Percentiles rank a stretch among this genome's conserved stretches.
Conservation (phyloP, 129 eudicot species). For the Escallonia rubra region DNA sequence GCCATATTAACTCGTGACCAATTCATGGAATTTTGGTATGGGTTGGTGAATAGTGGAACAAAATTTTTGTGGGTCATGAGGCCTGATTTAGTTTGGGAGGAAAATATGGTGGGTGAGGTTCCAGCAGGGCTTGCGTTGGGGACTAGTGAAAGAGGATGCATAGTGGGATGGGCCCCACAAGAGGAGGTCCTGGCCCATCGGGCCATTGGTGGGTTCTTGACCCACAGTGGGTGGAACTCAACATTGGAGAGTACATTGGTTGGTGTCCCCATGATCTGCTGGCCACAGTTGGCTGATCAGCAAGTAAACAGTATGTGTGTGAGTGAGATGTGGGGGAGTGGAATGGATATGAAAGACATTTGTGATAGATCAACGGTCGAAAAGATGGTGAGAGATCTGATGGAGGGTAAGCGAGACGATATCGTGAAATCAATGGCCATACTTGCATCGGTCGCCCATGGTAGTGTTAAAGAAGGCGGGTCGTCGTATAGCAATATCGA, state of each 20-base stretch:
- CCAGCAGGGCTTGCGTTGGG: conserved; percentile 24
- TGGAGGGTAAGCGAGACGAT: conserved; percentile 34
- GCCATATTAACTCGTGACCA: conserved; percentile 27
- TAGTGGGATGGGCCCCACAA: conserved; percentile 57
- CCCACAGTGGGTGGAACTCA: conserved; percentile 60
- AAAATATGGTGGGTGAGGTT: conserved; percentile 1
- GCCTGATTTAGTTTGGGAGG: conserved; percentile 18
- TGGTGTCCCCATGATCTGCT: conserved; percentile 56
- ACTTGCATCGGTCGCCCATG: conserved; percentile 22
- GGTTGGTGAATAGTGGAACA: conserved; percentile 35
- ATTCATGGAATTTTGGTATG: conserved; percentile 50
- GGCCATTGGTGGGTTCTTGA: conserved; percentile 52
- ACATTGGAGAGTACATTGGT: conserved; percentile 39
- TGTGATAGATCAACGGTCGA: conserved; percentile 37
- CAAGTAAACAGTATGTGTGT: conserved; percentile 48
- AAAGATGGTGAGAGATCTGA: conserved; percentile 40
- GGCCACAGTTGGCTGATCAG: conserved; percentile 53
- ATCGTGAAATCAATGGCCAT: conserved; percentile 20
- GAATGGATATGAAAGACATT: conserved; percentile 46
- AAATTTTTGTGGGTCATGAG: conserved; percentile 43
- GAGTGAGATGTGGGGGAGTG: conserved; percentile 43
- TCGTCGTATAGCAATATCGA: conserved; percentile 32
- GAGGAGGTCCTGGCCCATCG: conserved; percentile 53
- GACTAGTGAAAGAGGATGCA: conserved; percentile 31
- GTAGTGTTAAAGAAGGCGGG: conserved; percentile 36